Conservation (phyloP, 352 stramenopile species). For the Phytophthora meadii region DNA sequence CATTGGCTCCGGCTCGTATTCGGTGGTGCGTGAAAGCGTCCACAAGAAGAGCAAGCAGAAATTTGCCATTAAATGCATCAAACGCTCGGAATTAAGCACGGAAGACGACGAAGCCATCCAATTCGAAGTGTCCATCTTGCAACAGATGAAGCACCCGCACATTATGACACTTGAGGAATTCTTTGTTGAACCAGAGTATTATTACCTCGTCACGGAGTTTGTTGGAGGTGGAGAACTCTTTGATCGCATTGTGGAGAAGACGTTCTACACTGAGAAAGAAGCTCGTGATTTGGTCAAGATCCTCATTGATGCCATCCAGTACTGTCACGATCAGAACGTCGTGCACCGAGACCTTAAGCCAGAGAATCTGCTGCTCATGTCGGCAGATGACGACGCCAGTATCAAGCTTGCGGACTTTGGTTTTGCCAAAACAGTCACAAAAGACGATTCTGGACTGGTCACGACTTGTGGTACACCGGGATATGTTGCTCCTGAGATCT, state of each 20-base stretch:
- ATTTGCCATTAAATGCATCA: slow-evolving; percentile 92
- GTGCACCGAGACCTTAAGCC: slow-evolving; percentile 87
- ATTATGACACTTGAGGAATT: slow-evolving; percentile 93
- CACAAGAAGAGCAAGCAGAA: slow-evolving; percentile 82
- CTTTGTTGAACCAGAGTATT: slow-evolving; percentile 89
- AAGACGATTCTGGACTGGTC: slow-evolving; percentile 62
- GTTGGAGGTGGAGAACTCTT: slow-evolving; percentile 89
- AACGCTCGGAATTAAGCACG: slow-evolving; percentile 70
- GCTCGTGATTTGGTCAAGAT: slow-evolving; percentile 86
- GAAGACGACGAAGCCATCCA: slow-evolving; percentile 86
- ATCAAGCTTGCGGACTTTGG: slow-evolving; percentile 95
- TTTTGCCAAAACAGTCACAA: slow-evolving; percentile 89
- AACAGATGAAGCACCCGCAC: slow-evolving; percentile 88
- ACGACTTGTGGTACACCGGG: slow-evolving; percentile 81
- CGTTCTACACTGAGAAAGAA: slow-evolving; percentile 88
- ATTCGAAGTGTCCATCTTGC: slow-evolving; percentile 83
- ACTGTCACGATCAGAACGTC: slow-evolving; percentile 89
- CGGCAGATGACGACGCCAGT: slow-evolving; percentile 81
- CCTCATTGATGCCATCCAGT: slow-evolving; percentile 80
- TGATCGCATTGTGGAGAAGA: slow-evolving; percentile 91
- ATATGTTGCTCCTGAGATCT: slow-evolving; percentile 88
- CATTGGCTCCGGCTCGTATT: slow-evolving; percentile 91
- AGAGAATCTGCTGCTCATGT: slow-evolving; percentile 90
- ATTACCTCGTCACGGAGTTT: slow-evolving; percentile 91
- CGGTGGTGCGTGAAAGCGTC: slow-evolving; percentile 85